These are phyloP conservation scores for Achaetomiella virescens DNA, from an alignment of 495 filamentous ascomycete species.

Conservation along the genomic window DNA sequence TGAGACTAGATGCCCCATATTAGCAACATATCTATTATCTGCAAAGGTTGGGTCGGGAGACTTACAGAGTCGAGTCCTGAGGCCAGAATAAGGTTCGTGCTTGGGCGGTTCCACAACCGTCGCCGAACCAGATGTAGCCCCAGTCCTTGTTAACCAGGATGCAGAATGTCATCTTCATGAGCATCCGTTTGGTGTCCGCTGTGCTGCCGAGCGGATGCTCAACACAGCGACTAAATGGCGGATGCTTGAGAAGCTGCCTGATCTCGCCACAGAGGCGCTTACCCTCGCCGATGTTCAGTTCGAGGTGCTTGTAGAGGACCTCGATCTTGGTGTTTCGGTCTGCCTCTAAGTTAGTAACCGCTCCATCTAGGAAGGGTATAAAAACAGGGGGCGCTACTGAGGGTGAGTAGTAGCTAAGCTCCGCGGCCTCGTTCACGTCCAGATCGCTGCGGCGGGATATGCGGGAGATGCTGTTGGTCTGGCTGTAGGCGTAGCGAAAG, in stretches of 20 bases:
- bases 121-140: slow-evolving; percentile 16
- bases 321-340: slow-evolving; percentile 9
- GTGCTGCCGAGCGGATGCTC: neutral
- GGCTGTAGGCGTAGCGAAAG: slow-evolving; percentile 15
- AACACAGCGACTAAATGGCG: neutral
- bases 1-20: slow-evolving; percentile 9
- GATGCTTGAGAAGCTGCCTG: slow-evolving; percentile 4
- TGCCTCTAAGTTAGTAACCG: slow-evolving; percentile 8
- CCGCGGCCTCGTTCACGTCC: neutral
- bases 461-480: neutral
- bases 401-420: slow-evolving; percentile 9
- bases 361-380: neutral
- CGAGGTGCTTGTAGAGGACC: slow-evolving; percentile 11
- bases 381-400: slow-evolving; percentile 11
- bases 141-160: slow-evolving; percentile 12
- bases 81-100: slow-evolving; percentile 15
- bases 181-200: slow-evolving; percentile 1
- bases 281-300: slow-evolving; percentile 6
- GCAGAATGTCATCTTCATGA: slow-evolving; percentile 8
- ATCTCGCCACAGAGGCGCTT: slow-evolving; percentile 7
- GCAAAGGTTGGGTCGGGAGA: neutral
- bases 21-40: neutral
- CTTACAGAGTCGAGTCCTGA: slow-evolving; percentile 15
- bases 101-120: neutral
- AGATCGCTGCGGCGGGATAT: slow-evolving; percentile 16